Conservation (phyloP, 805 yeast genomes). For the Scheffersomyces coipomensis region DNA sequence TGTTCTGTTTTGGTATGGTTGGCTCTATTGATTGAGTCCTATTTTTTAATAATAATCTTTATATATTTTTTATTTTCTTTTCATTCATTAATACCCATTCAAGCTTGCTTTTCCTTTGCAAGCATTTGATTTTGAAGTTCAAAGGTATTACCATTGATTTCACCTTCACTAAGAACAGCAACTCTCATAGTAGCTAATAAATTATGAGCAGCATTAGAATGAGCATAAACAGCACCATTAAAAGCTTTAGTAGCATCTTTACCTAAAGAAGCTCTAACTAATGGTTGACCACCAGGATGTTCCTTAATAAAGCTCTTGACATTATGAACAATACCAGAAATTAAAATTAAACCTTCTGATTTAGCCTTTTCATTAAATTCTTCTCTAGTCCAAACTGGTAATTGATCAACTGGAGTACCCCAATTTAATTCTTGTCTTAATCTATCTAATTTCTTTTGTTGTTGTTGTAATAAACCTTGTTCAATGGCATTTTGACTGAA, state of each 20-base stretch:
- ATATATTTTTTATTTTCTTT: no score
- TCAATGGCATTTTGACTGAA: conserved; percentile 79
- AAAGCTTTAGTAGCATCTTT: conserved; percentile 83
- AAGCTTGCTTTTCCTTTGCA: conserved; percentile 28
- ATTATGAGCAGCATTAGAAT: conserved; percentile 84
- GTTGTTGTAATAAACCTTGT: conserved; percentile 80
- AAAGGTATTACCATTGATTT: conserved; percentile 55
- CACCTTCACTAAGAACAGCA: conserved; percentile 70
- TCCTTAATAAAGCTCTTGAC: conserved; percentile 65
- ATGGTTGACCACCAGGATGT: conserved; percentile 84
- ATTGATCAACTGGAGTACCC: conserved; percentile 66
- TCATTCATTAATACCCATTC: not conserved
- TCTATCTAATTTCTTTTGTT: conserved; percentile 73
- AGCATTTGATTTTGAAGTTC: conserved; percentile 47
- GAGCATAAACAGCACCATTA: conserved; percentile 84
- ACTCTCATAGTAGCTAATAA: conserved; percentile 79
- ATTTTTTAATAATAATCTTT: no score
- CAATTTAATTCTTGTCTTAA: conserved; percentile 63
- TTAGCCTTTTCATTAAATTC: conserved; percentile 55
- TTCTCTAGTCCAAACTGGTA: conserved; percentile 74
- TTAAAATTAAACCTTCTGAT: conserved; percentile 61
- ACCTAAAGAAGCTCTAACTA: conserved; percentile 68
- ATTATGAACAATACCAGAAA: conserved; percentile 79
- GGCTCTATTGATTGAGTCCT: no score
- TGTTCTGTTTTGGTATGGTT: no score